Percentiles rank a stretch among this genome's conserved stretches.
phyloP scores from a whole-genome alignment of 306 rosid species.

The Pterocarpus santalinus region DNA sequence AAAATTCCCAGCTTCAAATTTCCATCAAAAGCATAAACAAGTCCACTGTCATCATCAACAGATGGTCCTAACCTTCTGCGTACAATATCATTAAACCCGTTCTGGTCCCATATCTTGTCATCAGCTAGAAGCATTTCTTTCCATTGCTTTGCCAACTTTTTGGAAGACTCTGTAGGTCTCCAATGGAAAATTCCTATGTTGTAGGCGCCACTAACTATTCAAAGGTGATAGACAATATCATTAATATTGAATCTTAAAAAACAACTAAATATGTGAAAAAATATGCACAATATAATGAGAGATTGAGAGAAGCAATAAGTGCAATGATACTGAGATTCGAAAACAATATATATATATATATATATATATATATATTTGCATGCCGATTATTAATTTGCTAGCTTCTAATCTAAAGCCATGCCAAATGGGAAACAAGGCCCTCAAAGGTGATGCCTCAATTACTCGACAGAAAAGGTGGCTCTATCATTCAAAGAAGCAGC shows the following conservation, averaged over 20 bases:
- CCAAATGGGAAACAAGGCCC: slow-evolving; percentile 24
- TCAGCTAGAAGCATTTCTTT: slow-evolving; percentile 82
- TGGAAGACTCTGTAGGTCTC: slow-evolving; percentile 87
- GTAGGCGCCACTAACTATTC: slow-evolving; percentile 80
- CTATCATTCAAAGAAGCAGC: slow-evolving; percentile 11
- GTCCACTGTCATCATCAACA: slow-evolving; percentile 77
- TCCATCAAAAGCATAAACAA: slow-evolving; percentile 87
- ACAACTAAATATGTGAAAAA: slow-evolving; percentile 24
- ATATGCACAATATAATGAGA: slow-evolving; percentile 27
- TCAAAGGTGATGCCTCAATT: slow-evolving; percentile 15
- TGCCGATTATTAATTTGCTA: slow-evolving; percentile 8
- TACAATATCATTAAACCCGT: slow-evolving; percentile 83
- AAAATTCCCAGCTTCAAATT: slow-evolving; percentile 87
- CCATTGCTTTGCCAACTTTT: slow-evolving; percentile 88
- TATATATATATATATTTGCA: slow-evolving; percentile 19
- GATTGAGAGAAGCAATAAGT: slow-evolving; percentile 13
- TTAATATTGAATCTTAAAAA: slow-evolving; percentile 37
- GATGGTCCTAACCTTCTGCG: slow-evolving; percentile 80
- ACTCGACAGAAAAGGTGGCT: slow-evolving; percentile 32
- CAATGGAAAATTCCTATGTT: slow-evolving; percentile 97
- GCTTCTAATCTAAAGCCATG: slow-evolving; percentile 30
- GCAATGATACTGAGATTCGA: slow-evolving; percentile 22
- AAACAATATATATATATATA: slow-evolving; percentile 20
- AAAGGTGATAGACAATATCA: slow-evolving; percentile 21
- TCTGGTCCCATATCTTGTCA: slow-evolving; percentile 96